Base-by-base conservation (phyloP, 139 green algal genomes). In the Chlamydomonas applanata region DNA sequence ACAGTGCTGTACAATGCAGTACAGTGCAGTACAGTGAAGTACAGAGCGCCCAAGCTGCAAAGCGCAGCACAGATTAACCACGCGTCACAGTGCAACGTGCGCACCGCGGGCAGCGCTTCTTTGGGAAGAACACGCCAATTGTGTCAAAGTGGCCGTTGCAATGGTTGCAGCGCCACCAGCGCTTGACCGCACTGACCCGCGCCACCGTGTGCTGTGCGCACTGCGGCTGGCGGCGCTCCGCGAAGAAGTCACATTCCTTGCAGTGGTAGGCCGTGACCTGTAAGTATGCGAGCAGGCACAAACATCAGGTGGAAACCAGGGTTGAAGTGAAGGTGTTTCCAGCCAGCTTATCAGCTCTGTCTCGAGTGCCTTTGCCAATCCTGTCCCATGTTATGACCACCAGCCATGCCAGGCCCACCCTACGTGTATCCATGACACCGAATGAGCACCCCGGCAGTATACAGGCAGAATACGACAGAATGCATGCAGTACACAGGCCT, bases 241-340 rank as follows among this genome's bases (percentile, higher is more conserved):
- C 52, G 59, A 84, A 68, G 2, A 49, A 45, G 36, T 79, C 53
- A 53, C 79, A 84, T 36, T 74, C 25, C 4, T 49, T 63, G 62
- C 79, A 84, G 54, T 84, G 79, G 63, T 68, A 80, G 11, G 69
- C 79, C 20, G 53, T 73, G 46, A 84, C 79, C 79, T 84, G 73
- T 52, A 24, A 14, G 25, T 34, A 44, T 17, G 56, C 59, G 16
- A 9, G 29, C n/a, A 4, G 19, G 59, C 5, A 17, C 59, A 25
- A 66, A n/a, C n/a, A n/a, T n/a, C 17, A 63, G 54, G 45, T 24
- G 45, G 45, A 54, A 16, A 54, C 45, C 45, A 14, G 20, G 7
- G 22, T 29, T 7, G 54, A 36, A 25, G 27, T 22, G 59, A 24
- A 44, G 59, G n/a, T 25, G n/a, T n/a, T n/a, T n/a, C n/a, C n/a